Conservation (phyloP, 2,329 filamentous ascomycete species). For the Microsporum audouinii region DNA sequence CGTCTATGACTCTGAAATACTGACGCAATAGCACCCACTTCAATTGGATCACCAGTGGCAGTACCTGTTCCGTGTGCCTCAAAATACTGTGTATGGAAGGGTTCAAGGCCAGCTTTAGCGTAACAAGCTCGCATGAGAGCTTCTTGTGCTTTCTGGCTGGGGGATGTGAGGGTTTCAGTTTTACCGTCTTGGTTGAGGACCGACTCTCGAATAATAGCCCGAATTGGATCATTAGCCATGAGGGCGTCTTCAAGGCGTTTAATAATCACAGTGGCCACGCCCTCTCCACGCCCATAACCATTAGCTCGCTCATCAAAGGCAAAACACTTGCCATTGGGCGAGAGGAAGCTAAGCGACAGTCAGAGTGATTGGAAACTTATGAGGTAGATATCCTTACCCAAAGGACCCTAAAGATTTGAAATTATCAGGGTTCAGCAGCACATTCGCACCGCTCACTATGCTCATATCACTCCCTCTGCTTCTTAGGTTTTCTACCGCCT, state of each 20-base stretch:
- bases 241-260: slow-evolving; percentile 23
- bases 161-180: slow-evolving; percentile 17
- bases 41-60: slow-evolving; percentile 23
- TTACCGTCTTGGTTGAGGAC: slow-evolving; percentile 18
- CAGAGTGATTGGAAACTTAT: not conserved
- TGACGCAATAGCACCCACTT: slow-evolving; percentile 16
- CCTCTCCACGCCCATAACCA: slow-evolving; percentile 36
- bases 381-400: slow-evolving; percentile 6
- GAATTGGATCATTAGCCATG: slow-evolving; percentile 22
- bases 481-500: slow-evolving; percentile 5
- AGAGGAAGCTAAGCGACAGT: slow-evolving; percentile 4
- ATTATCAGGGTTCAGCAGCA: slow-evolving; percentile 15
- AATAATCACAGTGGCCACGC: slow-evolving; percentile 19
- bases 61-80: slow-evolving; percentile 32
- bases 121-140: slow-evolving; percentile 18
- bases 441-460: slow-evolving; percentile 17
- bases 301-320: slow-evolving; percentile 28
- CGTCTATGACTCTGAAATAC: not conserved
- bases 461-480: slow-evolving; percentile 11
- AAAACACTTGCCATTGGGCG: slow-evolving; percentile 19
- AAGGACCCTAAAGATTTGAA: slow-evolving; percentile 13
- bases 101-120: slow-evolving; percentile 13
- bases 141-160: slow-evolving; percentile 17
- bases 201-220: slow-evolving; percentile 22
- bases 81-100: slow-evolving; percentile 14